These are phyloP conservation scores for Gnaphalium uliginosum DNA, from an alignment of 129 eudicot genomes.

Conservation along the genomic window DNA sequence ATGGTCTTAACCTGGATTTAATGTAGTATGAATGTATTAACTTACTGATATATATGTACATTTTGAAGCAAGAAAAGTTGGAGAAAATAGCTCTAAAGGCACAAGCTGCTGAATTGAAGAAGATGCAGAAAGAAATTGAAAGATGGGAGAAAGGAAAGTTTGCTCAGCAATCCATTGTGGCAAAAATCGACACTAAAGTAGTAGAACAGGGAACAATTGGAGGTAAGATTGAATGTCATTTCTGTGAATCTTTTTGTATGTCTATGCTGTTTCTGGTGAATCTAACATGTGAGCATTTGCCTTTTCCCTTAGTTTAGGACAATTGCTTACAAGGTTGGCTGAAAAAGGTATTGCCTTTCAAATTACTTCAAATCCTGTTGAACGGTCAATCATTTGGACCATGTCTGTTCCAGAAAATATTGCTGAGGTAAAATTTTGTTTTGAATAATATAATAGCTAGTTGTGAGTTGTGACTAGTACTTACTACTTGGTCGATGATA, in stretches of 20 bases:
- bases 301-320: slow-evolving; percentile 56
- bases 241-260: neutral
- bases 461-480: neutral
- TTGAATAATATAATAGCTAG: neutral
- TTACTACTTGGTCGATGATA: neutral
- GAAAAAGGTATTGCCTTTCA: slow-evolving; percentile 71
- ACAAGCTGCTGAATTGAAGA: slow-evolving; percentile 76
- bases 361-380: slow-evolving; percentile 77
- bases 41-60: slow-evolving; percentile 23
- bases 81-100: slow-evolving; percentile 72
- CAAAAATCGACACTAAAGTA: slow-evolving; percentile 74
- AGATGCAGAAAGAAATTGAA: slow-evolving; percentile 61
- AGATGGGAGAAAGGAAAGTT: slow-evolving; percentile 85
- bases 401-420: slow-evolving; percentile 70
- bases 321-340: slow-evolving; percentile 72
- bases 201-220: slow-evolving; percentile 76
- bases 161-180: slow-evolving; percentile 71
- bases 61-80: slow-evolving; percentile 67
- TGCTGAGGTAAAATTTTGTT: slow-evolving; percentile 46
- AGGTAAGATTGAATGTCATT: slow-evolving; percentile 49
- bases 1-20: slow-evolving; percentile 2
- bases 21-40: neutral
- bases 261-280: neutral
- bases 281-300: slow-evolving; percentile 33
- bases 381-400: slow-evolving; percentile 78